These are phyloP conservation scores for Teunomyces stri DNA, from an alignment of 805 yeast species.

Conservation along the genomic window DNA sequence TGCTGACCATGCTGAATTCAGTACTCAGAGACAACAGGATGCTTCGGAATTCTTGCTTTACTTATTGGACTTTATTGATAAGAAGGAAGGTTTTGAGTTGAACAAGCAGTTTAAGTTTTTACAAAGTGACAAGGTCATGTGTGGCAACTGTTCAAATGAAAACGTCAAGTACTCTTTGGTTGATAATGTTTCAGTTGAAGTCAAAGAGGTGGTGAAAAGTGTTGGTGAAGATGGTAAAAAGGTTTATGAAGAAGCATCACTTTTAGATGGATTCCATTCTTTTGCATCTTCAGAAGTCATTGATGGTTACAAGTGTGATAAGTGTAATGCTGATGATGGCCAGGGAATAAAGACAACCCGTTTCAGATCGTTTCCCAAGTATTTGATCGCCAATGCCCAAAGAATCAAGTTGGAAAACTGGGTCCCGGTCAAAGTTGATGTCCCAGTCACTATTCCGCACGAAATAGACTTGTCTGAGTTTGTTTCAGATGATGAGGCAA, in stretches of 20 bases:
- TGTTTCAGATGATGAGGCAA: constrained; percentile 23
- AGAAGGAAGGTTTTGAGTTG: constrained; percentile 42
- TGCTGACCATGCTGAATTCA: constrained; percentile 74
- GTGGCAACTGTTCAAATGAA: constrained; percentile 59
- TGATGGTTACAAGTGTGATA: constrained; percentile 60
- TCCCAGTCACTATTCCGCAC: constrained; percentile 59
- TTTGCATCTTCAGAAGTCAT: constrained; percentile 51
- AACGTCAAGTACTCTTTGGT: constrained; percentile 52
- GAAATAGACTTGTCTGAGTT: constrained; percentile 43
- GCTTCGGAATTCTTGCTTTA: constrained; percentile 84
- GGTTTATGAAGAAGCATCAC: constrained; percentile 45
- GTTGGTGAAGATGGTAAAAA: constrained; percentile 42
- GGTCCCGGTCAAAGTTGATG: constrained; percentile 82
- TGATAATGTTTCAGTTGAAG: constrained; percentile 64
- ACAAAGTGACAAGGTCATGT: constrained; percentile 59
- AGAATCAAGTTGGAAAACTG: constrained; percentile 83
- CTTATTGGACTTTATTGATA: constrained; percentile 61
- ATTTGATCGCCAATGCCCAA: constrained; percentile 68
- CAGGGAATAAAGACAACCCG: constrained; percentile 43
- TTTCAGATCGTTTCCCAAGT: constrained; percentile 66
- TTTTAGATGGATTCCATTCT: constrained; percentile 48
- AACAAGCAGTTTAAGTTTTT: constrained; percentile 62
- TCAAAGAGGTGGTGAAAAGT: constrained; percentile 40
- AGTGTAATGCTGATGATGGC: constrained; percentile 39
- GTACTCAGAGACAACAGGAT: constrained; percentile 89